Conservation (phyloP, 768 basidiomycete species). For the Tylopilus sp. region DNA sequence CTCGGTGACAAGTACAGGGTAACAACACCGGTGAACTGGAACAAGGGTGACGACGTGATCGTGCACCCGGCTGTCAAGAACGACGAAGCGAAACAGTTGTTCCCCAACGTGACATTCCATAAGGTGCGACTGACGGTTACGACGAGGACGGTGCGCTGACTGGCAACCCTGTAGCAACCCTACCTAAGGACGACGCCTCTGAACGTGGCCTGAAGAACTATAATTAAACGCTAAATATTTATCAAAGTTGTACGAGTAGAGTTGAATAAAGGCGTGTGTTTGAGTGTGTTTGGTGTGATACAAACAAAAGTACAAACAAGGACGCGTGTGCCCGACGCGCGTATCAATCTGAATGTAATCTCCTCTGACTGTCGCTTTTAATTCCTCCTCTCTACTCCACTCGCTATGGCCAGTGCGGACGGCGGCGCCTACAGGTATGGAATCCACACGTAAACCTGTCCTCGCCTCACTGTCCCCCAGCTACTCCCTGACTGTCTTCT, state of each 20-base stretch:
- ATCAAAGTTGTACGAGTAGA: not conserved
- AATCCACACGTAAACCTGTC: conserved; percentile 16
- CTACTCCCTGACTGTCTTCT: conserved; percentile 99
- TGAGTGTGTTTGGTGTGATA: conserved; percentile 16
- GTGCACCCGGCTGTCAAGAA: conserved; percentile 80
- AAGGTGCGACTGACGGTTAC: conserved; percentile 47
- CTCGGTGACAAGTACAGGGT: conserved; percentile 82
- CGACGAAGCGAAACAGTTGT: conserved; percentile 88
- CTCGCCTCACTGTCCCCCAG: conserved; percentile 40
- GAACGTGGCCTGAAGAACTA: conserved; percentile 18
- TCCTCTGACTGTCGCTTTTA: conserved; percentile 21
- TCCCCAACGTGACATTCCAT: conserved; percentile 80
- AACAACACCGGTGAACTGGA: conserved; percentile 95
- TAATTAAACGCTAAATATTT: too few species aligned
- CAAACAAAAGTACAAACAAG: conserved; percentile 24
- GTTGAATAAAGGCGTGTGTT: conserved; percentile 2
- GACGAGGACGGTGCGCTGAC: not conserved
- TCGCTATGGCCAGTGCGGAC: conserved; percentile 73
- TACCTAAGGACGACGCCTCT: conserved; percentile 84
- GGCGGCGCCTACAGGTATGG: conserved; percentile 74
- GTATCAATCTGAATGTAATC: conserved; percentile 17
- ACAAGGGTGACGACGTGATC: conserved; percentile 90
- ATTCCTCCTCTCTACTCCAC: conserved; percentile 12
- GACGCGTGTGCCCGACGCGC: conserved; percentile 31
- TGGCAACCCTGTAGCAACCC: conserved; percentile 43